Percentiles rank a stretch among this genome's conserved stretches.
Conservation (phyloP, 192 early-diverging fungal genomes). For the Mortierella hygrophila region DNA sequence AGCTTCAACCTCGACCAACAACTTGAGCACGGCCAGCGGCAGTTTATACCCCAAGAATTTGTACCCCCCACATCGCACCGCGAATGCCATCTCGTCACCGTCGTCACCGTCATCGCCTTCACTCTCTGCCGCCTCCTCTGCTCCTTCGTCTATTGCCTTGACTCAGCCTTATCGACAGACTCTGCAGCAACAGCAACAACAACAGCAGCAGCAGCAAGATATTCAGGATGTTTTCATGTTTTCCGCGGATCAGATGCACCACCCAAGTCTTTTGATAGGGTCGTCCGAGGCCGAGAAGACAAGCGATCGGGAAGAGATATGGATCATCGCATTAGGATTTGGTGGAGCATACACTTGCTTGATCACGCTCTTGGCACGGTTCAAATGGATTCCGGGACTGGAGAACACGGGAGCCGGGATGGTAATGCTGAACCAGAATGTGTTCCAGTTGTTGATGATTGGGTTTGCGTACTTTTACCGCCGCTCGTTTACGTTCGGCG, state of each 20-base stretch:
- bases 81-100: constrained; percentile 36
- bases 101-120: constrained; percentile 46
- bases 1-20: constrained; percentile 38
- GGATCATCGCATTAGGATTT: constrained; percentile 52
- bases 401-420: constrained; percentile 41
- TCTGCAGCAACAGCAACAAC: background rate
- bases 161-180: background rate
- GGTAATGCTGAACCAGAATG: constrained; percentile 54
- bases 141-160: background rate
- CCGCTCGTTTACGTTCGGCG: constrained; percentile 76
- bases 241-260: constrained; percentile 44
- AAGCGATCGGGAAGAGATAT: constrained; percentile 55
- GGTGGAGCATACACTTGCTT: constrained; percentile 33
- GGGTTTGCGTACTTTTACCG: constrained; percentile 54
- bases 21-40: constrained; percentile 14
- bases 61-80: background rate
- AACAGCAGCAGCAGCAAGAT: constrained; percentile 32
- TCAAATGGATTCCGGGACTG: constrained; percentile 46
- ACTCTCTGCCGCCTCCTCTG: constrained; percentile 32
- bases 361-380: constrained; percentile 30
- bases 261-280: constrained; percentile 38
- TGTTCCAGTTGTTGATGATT: constrained; percentile 55
- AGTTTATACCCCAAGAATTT: constrained; percentile 31
- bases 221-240: constrained; percentile 46
- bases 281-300: constrained; percentile 40